phyloP scores from a whole-genome alignment of 1,139 yeast genomes.

The Hyphopichia fennica region DNA sequence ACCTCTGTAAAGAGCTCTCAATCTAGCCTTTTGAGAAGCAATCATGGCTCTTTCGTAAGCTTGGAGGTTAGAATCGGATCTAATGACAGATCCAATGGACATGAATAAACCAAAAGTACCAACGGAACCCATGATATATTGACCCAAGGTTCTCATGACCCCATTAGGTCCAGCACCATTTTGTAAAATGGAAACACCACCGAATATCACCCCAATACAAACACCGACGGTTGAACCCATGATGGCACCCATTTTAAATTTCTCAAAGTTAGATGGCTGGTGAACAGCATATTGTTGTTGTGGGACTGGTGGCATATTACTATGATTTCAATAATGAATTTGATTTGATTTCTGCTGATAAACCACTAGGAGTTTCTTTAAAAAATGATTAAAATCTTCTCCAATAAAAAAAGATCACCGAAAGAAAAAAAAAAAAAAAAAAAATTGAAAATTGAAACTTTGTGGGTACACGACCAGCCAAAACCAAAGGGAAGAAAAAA shows the following conservation, averaged over 20 bases:
- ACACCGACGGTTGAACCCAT: conserved; percentile 98
- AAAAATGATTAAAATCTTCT: too few species aligned
- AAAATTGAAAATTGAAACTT: too few species aligned
- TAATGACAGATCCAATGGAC: conserved; percentile 91
- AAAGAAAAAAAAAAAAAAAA: too few species aligned
- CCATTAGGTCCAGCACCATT: conserved; percentile 99
- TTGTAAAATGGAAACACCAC: conserved; percentile 87
- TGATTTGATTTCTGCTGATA: too few species aligned
- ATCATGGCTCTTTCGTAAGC: conserved; percentile 42
- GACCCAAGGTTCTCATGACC: conserved; percentile 93
- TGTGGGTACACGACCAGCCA: too few species aligned
- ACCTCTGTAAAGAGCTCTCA: conserved; percentile 30
- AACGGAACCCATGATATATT: conserved; percentile 94
- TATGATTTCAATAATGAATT: too few species aligned
- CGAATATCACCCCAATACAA: conserved; percentile 91
- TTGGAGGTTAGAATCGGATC: conserved; percentile 63
- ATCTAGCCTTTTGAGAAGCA: conserved; percentile 34
- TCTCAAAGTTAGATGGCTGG: conserved; percentile 88
- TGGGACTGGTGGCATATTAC: conserved; percentile 81
- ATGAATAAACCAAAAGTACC: conserved; percentile 95
- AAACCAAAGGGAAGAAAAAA: too few species aligned
- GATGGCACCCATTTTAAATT: conserved; percentile 96
- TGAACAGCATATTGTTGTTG: conserved; percentile 71
- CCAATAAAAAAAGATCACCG: too few species aligned
- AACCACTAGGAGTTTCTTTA: too few species aligned